phyloP scores from a whole-genome alignment of 176 grass and related monocot genomes.

The Melocanna baccifera region DNA sequence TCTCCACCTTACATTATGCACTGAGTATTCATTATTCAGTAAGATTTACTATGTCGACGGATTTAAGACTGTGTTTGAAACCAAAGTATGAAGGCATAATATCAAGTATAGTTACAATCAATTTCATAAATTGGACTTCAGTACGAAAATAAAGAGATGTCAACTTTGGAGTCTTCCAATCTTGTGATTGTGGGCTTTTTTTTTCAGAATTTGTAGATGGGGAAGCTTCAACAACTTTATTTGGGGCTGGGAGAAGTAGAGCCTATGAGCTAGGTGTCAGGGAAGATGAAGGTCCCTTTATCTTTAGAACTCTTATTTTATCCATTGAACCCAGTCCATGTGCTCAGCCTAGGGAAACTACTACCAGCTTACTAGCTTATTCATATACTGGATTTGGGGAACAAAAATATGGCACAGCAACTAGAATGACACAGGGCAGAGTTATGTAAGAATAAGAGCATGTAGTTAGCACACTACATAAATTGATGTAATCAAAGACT shows the following conservation, averaged over 20 bases:
- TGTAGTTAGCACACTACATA: background rate
- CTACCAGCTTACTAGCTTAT: background rate
- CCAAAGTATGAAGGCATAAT: constrained; percentile 6
- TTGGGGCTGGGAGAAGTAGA: constrained; percentile 23
- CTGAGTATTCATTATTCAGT: too few species aligned
- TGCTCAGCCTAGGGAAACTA: too few species aligned
- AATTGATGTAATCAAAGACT: background rate
- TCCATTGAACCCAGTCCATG: constrained; percentile 84
- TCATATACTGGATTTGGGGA: background rate
- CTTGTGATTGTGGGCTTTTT: constrained; percentile 43
- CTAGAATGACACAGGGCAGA: background rate
- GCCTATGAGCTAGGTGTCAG: constrained; percentile 19
- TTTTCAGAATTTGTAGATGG: constrained; percentile 31
- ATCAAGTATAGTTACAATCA: background rate
- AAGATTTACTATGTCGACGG: too few species aligned
- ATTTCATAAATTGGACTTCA: constrained; percentile 21
- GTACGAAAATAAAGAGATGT: constrained; percentile 21
- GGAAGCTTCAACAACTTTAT: constrained; percentile 34
- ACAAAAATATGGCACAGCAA: background rate
- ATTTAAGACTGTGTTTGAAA: constrained; percentile 15
- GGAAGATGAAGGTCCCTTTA: constrained; percentile 38
- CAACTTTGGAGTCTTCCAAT: constrained; percentile 58
- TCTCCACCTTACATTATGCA: too few species aligned
- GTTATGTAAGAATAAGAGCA: background rate
- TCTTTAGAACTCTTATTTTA: constrained; percentile 59